Percentiles rank a stretch among this genome's conserved stretches.
Evolutionary conservation across 306 rosid species (phyloP).

Genomic region (Begonia fuchsioides): DNA sequence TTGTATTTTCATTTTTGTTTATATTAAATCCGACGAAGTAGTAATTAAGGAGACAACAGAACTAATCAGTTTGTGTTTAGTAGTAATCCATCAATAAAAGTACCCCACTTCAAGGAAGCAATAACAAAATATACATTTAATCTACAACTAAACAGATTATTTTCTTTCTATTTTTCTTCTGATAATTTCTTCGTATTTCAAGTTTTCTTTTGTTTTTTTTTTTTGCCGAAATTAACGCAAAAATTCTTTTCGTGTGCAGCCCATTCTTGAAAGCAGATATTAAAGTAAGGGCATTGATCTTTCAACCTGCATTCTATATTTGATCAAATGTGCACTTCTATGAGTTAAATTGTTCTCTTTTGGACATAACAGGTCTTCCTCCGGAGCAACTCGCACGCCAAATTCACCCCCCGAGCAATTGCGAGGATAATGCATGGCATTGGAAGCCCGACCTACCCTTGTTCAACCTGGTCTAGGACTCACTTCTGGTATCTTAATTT

Average conservation of each 20-base stretch:
- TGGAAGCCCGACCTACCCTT: conserved; percentile 87
- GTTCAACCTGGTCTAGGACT: conserved; percentile 67
- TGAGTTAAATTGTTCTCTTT: conserved; percentile 9
- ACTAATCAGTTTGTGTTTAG: too few relatives aligned
- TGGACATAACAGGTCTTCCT: conserved; percentile 58
- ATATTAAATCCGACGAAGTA: too few relatives aligned
- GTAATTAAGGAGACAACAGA: too few relatives aligned
- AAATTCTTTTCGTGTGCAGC: conserved; percentile 28
- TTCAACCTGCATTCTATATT: conserved; percentile 12
- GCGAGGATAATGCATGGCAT: conserved; percentile 95
- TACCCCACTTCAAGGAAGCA: too few relatives aligned
- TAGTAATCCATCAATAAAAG: too few relatives aligned
- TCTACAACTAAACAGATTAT: too few relatives aligned
- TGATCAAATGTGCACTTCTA: conserved; percentile 4
- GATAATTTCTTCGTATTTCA: too few relatives aligned
- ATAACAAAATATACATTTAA: too few relatives aligned
- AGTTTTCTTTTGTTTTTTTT: too few relatives aligned
- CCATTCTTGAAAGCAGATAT: conserved; percentile 82
- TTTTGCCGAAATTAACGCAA: too few relatives aligned
- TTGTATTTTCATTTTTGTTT: too few relatives aligned
- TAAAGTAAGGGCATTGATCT: conserved; percentile 38
- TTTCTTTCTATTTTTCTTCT: too few relatives aligned
- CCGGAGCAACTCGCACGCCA: conserved; percentile 65
- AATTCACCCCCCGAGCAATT: conserved; percentile 82
- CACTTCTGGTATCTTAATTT: conserved; percentile 61